These are phyloP conservation scores for Phytophthora sansomeana DNA, from an alignment of 352 stramenopile species.

Conservation along the genomic window DNA sequence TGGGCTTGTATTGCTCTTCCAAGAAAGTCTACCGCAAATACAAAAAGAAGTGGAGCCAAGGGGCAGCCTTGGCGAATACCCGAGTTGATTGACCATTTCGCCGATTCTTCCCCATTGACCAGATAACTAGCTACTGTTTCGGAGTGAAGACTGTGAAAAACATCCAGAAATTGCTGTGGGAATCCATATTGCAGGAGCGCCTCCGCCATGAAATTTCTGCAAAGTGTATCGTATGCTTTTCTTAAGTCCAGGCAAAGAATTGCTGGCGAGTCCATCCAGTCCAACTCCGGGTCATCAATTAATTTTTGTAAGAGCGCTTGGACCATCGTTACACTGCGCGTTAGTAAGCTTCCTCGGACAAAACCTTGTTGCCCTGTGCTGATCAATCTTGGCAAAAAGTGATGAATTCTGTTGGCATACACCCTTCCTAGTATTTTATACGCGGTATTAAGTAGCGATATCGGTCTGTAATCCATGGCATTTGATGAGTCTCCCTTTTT, in stretches of 20 bases:
- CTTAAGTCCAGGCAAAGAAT: slow-evolving; percentile 3
- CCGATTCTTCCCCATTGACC: no score
- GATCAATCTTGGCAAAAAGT: neutral
- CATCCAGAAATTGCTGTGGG: neutral
- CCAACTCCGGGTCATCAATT: no score
- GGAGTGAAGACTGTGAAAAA: no score
- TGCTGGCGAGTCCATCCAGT: neutral
- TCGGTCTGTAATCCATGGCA: slow-evolving; percentile 10
- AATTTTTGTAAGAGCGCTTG: neutral
- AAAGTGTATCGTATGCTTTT: slow-evolving; percentile 6
- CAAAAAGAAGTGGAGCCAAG: no score
- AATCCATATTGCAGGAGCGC: neutral
- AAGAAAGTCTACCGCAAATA: no score
- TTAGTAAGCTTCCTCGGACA: neutral
- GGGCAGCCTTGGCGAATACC: no score
- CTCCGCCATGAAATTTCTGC: neutral
- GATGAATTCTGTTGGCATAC: slow-evolving; percentile 1
- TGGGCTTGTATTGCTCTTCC: no score
- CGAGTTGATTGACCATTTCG: no score
- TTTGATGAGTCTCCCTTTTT: slow-evolving; percentile 9
- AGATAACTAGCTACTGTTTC: no score
- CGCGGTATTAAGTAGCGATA: neutral
- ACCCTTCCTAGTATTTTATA: slow-evolving; percentile 9
- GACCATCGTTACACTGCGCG: neutral
- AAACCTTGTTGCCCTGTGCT: neutral